Evolutionary conservation across 2,329 filamentous ascomycete species (phyloP).

Genomic region (Colletotrichum tropicale): DNA sequence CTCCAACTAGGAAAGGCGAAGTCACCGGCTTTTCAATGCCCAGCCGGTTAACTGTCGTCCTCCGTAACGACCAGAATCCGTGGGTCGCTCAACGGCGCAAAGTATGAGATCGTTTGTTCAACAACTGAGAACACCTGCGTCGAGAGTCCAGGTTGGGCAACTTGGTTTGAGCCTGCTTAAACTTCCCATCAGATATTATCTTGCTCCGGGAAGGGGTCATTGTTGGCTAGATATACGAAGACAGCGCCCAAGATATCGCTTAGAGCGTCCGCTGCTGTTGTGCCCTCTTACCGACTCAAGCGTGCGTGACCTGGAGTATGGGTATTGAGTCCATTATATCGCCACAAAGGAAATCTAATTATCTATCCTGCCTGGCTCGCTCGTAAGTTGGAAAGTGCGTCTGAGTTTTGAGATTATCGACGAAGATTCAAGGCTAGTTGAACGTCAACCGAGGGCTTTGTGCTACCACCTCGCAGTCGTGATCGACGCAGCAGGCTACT

Average conservation of each 20-base stretch:
- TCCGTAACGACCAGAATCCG: no score
- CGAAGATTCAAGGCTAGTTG: no score
- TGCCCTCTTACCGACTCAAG: background rate
- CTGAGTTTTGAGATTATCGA: no score
- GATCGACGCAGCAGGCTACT: no score
- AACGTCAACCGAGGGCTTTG: no score
- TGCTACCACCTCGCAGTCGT: no score
- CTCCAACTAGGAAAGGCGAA: no score
- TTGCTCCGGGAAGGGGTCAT: background rate
- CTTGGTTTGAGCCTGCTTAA: background rate
- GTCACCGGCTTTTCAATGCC: no score
- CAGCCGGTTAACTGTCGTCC: no score
- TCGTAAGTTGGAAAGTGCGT: no score
- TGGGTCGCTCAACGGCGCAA: background rate
- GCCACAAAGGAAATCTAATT: background rate
- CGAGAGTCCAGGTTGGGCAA: background rate
- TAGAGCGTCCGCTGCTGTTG: background rate
- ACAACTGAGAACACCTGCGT: background rate
- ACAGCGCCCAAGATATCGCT: background rate
- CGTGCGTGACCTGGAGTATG: background rate
- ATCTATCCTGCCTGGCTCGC: background rate
- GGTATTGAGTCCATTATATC: background rate
- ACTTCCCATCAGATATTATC: background rate
- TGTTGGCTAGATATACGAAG: background rate
- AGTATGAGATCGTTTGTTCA: background rate